Base-by-base conservation (phyloP, 441 rosid genomes). In the Erodium chrysanthum region DNA sequence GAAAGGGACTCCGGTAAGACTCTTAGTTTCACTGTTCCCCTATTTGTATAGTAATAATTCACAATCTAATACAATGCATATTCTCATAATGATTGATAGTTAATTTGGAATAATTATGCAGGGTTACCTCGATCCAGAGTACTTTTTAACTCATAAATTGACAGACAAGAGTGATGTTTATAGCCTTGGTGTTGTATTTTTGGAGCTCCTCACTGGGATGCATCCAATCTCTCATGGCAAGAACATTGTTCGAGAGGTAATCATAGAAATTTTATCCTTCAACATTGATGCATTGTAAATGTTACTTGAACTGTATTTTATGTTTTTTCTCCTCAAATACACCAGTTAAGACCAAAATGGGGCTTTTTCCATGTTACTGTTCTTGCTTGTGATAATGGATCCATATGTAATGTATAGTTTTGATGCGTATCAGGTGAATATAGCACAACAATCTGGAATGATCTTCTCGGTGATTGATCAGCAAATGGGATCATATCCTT, bases 71-170 rank as follows among this genome's bases (percentile, higher is more conserved):
- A 31, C 63, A 22, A 22, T 23, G 63, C 31, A 58, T 58, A 12
- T 46, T 52, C 59, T 20, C 21, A 20, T 21, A 20, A 21, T 27
- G 21, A 21, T 22, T 20, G 22, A 21, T 8, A 8, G 62, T 56
- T 68, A 52, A 17, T 1, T 74, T 54, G 15, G 71, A 40, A 52
- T 23, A 27, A 67, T 58, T 66, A 67, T 85, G 82, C 84, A 95
- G 99, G 99, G 99, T 54, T 95, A 95, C 79, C 96, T 91, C 71
- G 99, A 95, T 66, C 97, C 99, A 0, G 93, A 95, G 77, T 95
- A 95, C 81, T 91, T 95, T 78, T 78, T 95, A 54, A 95, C 99
- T 12, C 96, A 86, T 72, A 91, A 90, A 70, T 78, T 95, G 71
- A 95, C 99, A 0, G 99, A 95, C 77, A 95, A 91, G 82, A 95